Base-by-base conservation (phyloP, 192 early-diverging fungal species). In the Backusella westeae region DNA sequence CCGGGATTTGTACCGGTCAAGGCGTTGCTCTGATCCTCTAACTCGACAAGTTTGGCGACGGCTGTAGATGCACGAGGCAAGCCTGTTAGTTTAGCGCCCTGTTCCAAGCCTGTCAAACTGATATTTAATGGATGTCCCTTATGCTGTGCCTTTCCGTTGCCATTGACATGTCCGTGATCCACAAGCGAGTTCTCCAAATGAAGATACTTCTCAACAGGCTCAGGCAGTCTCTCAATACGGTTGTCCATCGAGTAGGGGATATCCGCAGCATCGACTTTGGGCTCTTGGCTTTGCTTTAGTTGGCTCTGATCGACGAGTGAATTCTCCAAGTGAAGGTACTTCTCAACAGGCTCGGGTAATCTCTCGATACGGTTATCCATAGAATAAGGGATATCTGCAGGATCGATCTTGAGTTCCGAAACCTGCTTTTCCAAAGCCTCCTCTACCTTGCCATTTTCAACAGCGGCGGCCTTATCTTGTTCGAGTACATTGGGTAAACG, bases 31-130 rank as follows among this genome's bases (percentile, higher is more conserved):
- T 39, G 41, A 17, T 26, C 42, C 21, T 72, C 15, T 6, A 73
- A 82, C 9, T 67, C 7, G 17, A 67, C 71, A 38, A 90, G 79
- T 46, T 88, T 84, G n/a, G 85, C 78, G 52, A 82, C 78, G 19
- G 78, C 71, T 23, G 84, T 80, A 3, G 90, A 85, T 12, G 88
- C 76, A 59, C 87, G 84, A 9, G 92, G 89, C 21, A 91, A 75
- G 9, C 84, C 88, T 10, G 90, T 93, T 15, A 93, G 82, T 59
- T 84, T 81, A 6, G 79, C 78, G 23, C 80, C 83, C 17, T 72
- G 74, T 8, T 83, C 86, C 52, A 88, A 80, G 1, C 78, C 79
- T 3, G 87, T 85, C 52, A 83, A 80, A 73, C 87, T 87, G 15
- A 91, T 67, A 2, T 77, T 32, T 29, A 90, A 74, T 29, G 69